These are phyloP conservation scores for Daphne laureola DNA, from an alignment of 441 rosid species.

Conservation along the genomic window DNA sequence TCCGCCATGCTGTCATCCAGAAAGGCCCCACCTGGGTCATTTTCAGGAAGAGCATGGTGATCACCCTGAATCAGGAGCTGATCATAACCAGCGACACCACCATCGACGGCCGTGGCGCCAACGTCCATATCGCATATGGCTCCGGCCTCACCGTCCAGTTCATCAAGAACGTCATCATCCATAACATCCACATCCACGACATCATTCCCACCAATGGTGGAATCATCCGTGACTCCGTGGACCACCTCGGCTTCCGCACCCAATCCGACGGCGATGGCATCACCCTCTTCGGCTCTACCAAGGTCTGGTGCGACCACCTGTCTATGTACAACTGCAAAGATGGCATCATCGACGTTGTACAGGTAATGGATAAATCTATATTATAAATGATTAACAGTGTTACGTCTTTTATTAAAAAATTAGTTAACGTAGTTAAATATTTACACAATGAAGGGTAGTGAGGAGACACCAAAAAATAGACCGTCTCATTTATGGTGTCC, in stretches of 20 bases:
- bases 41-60: conserved; percentile 39
- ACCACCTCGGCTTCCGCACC: conserved; percentile 52
- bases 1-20: conserved; percentile 57
- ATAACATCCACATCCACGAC: conserved; percentile 45
- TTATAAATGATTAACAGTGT: too few species aligned
- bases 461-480: too few species aligned
- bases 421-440: too few species aligned
- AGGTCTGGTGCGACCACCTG: conserved; percentile 80
- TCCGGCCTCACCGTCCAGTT: conserved; percentile 57
- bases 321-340: conserved; percentile 57
- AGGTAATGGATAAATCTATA: too few species aligned
- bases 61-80: conserved; percentile 51
- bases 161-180: conserved; percentile 53
- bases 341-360: conserved; percentile 64
- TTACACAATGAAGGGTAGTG: too few species aligned
- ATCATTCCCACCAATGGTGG: conserved; percentile 38
- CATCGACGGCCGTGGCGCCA: conserved; percentile 64
- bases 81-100: conserved; percentile 51
- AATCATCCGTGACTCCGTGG: conserved; percentile 35
- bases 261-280: conserved; percentile 73
- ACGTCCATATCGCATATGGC: conserved; percentile 50
- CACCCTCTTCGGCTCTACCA: conserved; percentile 47
- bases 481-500: too few species aligned
- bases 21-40: conserved; percentile 56
- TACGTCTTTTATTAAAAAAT: too few species aligned